Evolutionary conservation across 192 early-diverging fungal species (phyloP).

Genomic region (Umbelopsis sp.): DNA sequence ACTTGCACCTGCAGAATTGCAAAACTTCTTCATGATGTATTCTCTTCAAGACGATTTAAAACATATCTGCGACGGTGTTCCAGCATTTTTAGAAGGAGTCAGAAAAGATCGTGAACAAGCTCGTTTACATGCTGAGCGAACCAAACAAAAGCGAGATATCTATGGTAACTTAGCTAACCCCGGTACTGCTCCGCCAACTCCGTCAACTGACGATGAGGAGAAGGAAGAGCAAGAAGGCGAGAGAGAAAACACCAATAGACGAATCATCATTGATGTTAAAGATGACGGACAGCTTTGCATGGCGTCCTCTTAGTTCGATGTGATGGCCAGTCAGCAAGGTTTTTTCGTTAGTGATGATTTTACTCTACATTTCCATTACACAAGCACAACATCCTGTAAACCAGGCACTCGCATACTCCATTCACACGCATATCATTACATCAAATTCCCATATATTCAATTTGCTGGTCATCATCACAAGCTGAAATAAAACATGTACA

Average conservation of each 20-base stretch:
- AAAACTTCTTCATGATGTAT: slow-evolving; percentile 38
- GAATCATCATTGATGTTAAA: not conserved
- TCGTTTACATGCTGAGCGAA: not conserved
- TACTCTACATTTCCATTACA: not conserved
- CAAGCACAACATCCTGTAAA: not conserved
- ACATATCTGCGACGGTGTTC: slow-evolving; percentile 22
- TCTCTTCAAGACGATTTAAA: not conserved
- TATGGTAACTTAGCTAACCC: slow-evolving; percentile 1
- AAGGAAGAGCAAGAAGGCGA: not conserved
- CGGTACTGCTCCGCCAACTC: not conserved
- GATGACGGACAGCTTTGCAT: not conserved
- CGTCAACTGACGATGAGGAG: not conserved
- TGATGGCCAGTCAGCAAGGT: not conserved
- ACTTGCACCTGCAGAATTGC: slow-evolving; percentile 34
- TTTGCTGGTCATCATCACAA: too few species aligned
- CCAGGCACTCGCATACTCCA: too few species aligned
- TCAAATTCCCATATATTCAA: too few species aligned
- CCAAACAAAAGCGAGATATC: slow-evolving; percentile 18
- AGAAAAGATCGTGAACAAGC: slow-evolving; percentile 34
- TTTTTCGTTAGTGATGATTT: not conserved
- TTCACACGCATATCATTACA: too few species aligned
- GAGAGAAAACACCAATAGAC: not conserved
- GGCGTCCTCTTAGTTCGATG: not conserved
- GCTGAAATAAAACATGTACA: too few species aligned
- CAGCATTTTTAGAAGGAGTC: slow-evolving; percentile 27